A percentile compares a stretch with the other conserved stretches of the same genome.
Evolutionary conservation across 345 rosid genomes (phyloP).

Genomic region (Bruguiera parviflora): DNA sequence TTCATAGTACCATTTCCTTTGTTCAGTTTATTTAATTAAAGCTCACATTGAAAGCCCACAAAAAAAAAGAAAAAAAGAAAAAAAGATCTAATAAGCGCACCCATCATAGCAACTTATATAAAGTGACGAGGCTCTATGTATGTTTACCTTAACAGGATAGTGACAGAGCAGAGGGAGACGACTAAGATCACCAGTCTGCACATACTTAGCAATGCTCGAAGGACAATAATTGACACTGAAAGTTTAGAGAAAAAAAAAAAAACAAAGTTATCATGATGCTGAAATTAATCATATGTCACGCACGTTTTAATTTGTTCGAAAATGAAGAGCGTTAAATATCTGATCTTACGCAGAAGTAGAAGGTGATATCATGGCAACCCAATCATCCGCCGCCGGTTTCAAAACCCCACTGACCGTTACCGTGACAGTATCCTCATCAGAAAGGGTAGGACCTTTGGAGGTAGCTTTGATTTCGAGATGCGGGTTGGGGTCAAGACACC

Average conservation of each 20-base stretch:
- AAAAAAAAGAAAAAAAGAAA: no score
- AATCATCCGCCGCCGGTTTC: constrained; percentile 33
- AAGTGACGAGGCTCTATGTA: neutral
- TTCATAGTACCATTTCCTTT: no score
- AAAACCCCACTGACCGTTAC: constrained; percentile 50
- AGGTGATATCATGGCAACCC: constrained; percentile 77
- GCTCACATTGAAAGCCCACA: no score
- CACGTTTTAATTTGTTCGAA: no score
- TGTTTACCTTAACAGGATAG: constrained; percentile 65
- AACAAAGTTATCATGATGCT: neutral
- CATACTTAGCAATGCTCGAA: constrained; percentile 24
- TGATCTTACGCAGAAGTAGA: constrained; percentile 41
- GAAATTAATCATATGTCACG: no score
- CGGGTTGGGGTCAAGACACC: constrained; percentile 32
- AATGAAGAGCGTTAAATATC: no score
- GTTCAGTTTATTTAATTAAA: no score
- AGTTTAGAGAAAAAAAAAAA: neutral
- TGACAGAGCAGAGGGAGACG: constrained; percentile 65
- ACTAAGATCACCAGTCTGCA: constrained; percentile 56
- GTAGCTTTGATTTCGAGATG: constrained; percentile 29
- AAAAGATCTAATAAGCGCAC: no score
- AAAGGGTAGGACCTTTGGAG: constrained; percentile 4
- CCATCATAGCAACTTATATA: neutral
- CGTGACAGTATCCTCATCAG: constrained; percentile 36
- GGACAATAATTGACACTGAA: constrained; percentile 45